These are phyloP conservation scores for Arthrobotrys megalospora DNA, from an alignment of 2,329 filamentous ascomycete genomes.

Conservation along the genomic window DNA sequence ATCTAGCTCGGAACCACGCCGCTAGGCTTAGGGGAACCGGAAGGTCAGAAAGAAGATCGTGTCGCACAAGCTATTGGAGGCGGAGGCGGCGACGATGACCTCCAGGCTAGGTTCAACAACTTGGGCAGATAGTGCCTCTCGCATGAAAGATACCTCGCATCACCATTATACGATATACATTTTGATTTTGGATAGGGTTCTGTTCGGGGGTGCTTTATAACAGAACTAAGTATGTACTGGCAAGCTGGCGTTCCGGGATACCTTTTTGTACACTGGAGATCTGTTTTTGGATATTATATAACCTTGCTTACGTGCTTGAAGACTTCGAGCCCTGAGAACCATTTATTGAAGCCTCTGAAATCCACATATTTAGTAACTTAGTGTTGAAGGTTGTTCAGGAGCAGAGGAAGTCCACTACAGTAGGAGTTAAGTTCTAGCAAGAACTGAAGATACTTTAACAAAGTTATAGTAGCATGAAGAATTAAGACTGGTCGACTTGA, in stretches of 20 bases:
- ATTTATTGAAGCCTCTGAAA: too few relatives aligned
- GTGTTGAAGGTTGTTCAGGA: too few relatives aligned
- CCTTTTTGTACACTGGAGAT: conserved; percentile 35
- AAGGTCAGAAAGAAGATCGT: conserved; percentile 79
- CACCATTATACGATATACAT: background rate
- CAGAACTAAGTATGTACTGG: conserved; percentile 48
- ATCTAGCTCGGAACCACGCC: conserved; percentile 90
- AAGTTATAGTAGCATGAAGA: too few relatives aligned
- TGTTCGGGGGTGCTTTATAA: conserved; percentile 39
- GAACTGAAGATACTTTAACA: too few relatives aligned
- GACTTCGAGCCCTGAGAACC: too few relatives aligned
- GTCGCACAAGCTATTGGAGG: conserved; percentile 88
- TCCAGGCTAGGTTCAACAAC: conserved; percentile 93
- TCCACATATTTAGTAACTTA: too few relatives aligned
- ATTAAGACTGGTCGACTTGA: too few relatives aligned
- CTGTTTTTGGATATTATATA: background rate
- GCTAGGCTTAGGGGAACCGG: conserved; percentile 79
- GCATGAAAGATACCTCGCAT: conserved; percentile 4
- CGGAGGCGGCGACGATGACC: conserved; percentile 79
- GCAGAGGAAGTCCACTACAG: too few relatives aligned
- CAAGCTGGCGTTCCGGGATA: conserved; percentile 53
- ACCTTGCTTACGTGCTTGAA: too few relatives aligned
- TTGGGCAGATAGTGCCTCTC: conserved; percentile 71
- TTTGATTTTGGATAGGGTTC: conserved; percentile 7
- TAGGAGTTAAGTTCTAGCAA: too few relatives aligned